phyloP scores from a whole-genome alignment of 306 rosid species.

The Rosa persica region DNA sequence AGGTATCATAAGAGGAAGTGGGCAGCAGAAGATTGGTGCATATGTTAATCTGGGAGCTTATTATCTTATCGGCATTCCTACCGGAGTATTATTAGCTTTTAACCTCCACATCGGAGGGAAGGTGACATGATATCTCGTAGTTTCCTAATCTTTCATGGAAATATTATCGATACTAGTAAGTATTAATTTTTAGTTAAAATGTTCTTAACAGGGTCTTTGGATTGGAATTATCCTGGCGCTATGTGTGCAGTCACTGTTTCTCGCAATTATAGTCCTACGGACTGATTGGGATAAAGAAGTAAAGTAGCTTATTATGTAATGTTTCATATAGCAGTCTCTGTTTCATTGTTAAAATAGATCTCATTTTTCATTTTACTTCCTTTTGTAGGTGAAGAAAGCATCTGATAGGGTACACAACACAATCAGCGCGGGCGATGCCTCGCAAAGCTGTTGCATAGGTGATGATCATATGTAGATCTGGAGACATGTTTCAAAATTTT shows the following conservation, averaged over 20 bases:
- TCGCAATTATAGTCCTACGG: constrained; percentile 4
- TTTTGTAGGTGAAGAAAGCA: constrained; percentile 37
- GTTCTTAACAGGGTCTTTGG: constrained; percentile 37
- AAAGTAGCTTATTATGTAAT: not conserved
- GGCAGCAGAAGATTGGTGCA: constrained; percentile 37
- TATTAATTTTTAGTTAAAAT: not conserved
- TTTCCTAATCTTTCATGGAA: not conserved
- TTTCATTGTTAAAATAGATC: not conserved
- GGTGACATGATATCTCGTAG: constrained; percentile 12
- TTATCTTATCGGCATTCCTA: constrained; percentile 36
- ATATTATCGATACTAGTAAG: not conserved
- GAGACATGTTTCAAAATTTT: not conserved
- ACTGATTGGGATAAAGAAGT: constrained; percentile 35
- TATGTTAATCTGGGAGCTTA: constrained; percentile 41
- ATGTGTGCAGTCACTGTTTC: constrained; percentile 19
- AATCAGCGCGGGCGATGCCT: not conserved
- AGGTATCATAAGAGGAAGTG: constrained; percentile 37
- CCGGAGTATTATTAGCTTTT: constrained; percentile 30
- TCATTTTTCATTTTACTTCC: not conserved
- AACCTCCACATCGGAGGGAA: constrained; percentile 37
- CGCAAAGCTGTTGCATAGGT: not conserved
- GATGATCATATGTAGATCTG: not conserved
- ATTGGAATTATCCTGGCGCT: constrained; percentile 27
- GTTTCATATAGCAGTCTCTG: not conserved
- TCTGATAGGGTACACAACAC: constrained; percentile 24